Evolutionary conservation across 228 moss, liverwort and hornwort species (phyloP), one percentile per base, ranked within the genome.

Genomic region (Sphagnum magellanicum): DNA sequence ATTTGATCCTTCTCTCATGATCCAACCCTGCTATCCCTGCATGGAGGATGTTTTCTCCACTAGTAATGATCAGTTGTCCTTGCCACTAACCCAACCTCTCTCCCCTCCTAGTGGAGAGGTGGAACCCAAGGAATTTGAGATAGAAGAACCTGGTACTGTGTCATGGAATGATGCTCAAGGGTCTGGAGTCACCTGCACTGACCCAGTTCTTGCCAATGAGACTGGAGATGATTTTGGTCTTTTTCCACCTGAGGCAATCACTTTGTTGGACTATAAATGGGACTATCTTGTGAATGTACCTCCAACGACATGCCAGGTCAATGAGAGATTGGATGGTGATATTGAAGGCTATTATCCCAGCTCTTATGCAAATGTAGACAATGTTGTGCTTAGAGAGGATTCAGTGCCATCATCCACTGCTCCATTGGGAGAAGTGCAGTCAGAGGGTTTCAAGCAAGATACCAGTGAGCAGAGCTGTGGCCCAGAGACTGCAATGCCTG

Each of bases 1-100:
- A 59, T 96, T 89, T 73, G 96, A 96, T 81, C 86, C 96, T 14
- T 84, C 96, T 70, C 81, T 92, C 12, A 81, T 85, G 76, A 84
- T 91, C 52, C 68, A 87, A 53, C 77, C 84, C 69, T 75, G 76
- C 53, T 78, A 60, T 60, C 71, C 77, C 67, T 75, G 71, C 50
- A 72, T 78, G 77, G 75, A 73, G 59, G 77, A 77, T 65, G 76
- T 67, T 14, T 13, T 69, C 53, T 55, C 84, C 46, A 63, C 75
- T 75, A 80, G 77, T 67, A 73, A 75, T 71, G 79, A 76, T 66
- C 68, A 67, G 71, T 68, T 65, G 70, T 47, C 78, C 17, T 16
- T 72, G 32, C 32, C 32, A 32, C 32, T 32, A 32, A 32, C 32
- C 32, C 32, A 17, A 77, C 48, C 51, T 72, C 60, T 53, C 16